Conservation (phyloP, 495 filamentous ascomycete genomes). For the Trichoderma reesei region DNA sequence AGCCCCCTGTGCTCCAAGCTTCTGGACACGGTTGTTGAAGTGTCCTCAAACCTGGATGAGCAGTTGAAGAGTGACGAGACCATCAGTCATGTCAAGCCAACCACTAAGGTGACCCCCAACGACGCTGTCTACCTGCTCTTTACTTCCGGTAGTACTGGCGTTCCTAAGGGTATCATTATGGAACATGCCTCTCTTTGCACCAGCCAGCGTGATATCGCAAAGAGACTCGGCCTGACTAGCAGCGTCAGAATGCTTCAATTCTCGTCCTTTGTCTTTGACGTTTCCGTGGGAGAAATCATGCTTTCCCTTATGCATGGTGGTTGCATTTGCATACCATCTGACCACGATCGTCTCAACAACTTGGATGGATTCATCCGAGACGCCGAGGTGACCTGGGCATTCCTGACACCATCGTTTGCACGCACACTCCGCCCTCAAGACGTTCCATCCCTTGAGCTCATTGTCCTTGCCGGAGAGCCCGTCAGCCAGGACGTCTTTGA, state of each 20-base stretch:
- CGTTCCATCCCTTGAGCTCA: slow-evolving; percentile 31
- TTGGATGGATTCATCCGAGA: slow-evolving; percentile 31
- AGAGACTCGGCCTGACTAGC: slow-evolving; percentile 29
- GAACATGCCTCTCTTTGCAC: slow-evolving; percentile 22
- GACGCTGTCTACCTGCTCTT: slow-evolving; percentile 43
- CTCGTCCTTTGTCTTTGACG: slow-evolving; percentile 56
- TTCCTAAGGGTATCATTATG: slow-evolving; percentile 34
- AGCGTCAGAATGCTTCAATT: slow-evolving; percentile 49
- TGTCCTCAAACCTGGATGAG: background rate
- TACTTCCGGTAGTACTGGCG: slow-evolving; percentile 42
- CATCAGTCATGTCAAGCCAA: slow-evolving; percentile 25
- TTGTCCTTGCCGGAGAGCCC: slow-evolving; percentile 33
- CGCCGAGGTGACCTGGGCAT: slow-evolving; percentile 41
- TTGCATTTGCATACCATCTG: slow-evolving; percentile 41
- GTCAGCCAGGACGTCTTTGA: slow-evolving; percentile 7
- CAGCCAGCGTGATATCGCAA: slow-evolving; percentile 18
- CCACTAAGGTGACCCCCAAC: slow-evolving; percentile 26
- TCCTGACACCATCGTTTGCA: slow-evolving; percentile 35
- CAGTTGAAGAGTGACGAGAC: background rate
- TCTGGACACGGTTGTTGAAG: background rate
- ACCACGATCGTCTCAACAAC: slow-evolving; percentile 27
- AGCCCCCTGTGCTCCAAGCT: background rate
- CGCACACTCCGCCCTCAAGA: slow-evolving; percentile 29
- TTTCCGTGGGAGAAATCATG: slow-evolving; percentile 55
- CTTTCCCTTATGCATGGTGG: slow-evolving; percentile 49